Base-by-base conservation (phyloP, 805 yeast species). In the Scheffersomyces lignosus region DNA sequence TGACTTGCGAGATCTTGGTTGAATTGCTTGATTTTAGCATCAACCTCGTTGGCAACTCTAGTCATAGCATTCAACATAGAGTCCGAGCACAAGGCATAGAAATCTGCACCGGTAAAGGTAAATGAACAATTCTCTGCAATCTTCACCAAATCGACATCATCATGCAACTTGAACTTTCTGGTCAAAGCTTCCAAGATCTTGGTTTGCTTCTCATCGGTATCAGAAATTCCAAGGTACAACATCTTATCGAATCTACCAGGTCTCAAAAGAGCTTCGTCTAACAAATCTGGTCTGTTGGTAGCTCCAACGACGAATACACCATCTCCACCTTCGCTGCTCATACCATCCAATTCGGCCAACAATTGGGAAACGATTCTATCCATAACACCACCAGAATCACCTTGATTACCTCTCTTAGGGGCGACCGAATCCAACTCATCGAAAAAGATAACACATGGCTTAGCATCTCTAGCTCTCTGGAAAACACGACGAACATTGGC, bases 261-360 rank as follows among this genome's bases (percentile, higher is more conserved):
- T 56, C 99, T 77, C 39, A 93, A 65, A 32, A 93, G 70, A 0
- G 98, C 97, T 57, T 91, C 97, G 56, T 93, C 99, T 29, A 93
- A 69, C 44, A 93, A 66, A 66, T 93, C 99, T 0, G 99, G 99
- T 51, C 99, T 75, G 53, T 93, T 93, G 0, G 99, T 93, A 4
- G 99, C 99, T n/a, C 99, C 99, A 29, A 93, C 96, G 4, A 91
- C 97, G 59, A 93, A 93, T 0, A 93, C 96, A 4, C 97, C 98
- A 40, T 83, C 89, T 3, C 64, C 64, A 3, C 82, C 84, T 6
- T 75, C 73, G 7, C 83, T 83, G 52, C 95, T 83, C 97, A 91
- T 91, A 17, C 98, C 98, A 57, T 93, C 99, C 29, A 93, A 70
- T 59, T 93, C 99, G 0, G 98, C 96, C 35, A 93, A 70, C 27